Evolutionary conservation across 2,329 filamentous ascomycete species (phyloP).

Genomic region (Fusarium torulosum): DNA sequence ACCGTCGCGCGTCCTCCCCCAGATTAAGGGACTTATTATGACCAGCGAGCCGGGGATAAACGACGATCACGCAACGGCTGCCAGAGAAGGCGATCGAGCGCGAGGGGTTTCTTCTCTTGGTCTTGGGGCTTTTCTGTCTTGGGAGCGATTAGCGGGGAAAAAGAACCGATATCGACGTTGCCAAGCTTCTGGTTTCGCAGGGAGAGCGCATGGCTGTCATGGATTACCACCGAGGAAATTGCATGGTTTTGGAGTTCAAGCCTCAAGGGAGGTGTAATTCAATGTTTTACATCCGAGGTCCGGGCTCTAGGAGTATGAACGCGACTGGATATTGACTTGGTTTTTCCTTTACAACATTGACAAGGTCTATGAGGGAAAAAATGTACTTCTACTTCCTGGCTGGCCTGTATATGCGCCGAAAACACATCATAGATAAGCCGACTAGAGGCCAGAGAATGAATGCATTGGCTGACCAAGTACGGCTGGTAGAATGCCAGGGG

Average conservation of each 20-base stretch:
- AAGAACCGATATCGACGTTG: conserved; percentile 8
- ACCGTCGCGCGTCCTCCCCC: conserved; percentile 13
- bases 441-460: background rate
- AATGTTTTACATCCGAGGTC: background rate
- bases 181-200: conserved; percentile 12
- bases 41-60: conserved; percentile 9
- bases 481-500: background rate
- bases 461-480: background rate
- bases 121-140: conserved; percentile 1
- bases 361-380: background rate
- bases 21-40: conserved; percentile 22
- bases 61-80: conserved; percentile 25
- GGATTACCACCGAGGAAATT: conserved; percentile 21
- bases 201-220: conserved; percentile 26
- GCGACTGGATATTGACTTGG: background rate
- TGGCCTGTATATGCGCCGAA: background rate
- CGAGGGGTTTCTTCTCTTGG: background rate
- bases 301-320: background rate
- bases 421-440: background rate
- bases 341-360: background rate
- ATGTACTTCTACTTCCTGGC: background rate
- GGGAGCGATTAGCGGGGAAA: conserved; percentile 21
- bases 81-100: conserved; percentile 15
- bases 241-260: conserved; percentile 3
- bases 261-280: conserved; percentile 1